Percentiles rank a stretch among this genome's conserved stretches.
These are phyloP conservation scores for Ophiocordyceps camponoti-leonardi DNA, from an alignment of 2,329 filamentous ascomycete genomes.

Conservation along the genomic window DNA sequence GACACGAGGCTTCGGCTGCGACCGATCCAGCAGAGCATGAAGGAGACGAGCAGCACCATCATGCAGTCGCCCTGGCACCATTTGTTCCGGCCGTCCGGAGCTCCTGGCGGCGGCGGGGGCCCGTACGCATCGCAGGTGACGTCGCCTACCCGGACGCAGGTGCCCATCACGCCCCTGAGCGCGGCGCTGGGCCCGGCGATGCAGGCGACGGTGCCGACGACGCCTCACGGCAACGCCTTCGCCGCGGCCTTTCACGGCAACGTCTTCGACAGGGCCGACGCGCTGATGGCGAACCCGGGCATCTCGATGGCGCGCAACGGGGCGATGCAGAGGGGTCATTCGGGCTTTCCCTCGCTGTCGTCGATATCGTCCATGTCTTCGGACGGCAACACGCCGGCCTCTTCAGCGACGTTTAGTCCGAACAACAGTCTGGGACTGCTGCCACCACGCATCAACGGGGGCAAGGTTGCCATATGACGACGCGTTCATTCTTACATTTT, in stretches of 20 bases:
- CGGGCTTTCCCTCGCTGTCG: slow-evolving; percentile 20
- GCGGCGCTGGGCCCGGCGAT: slow-evolving; percentile 79
- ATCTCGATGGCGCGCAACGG: slow-evolving; percentile 38
- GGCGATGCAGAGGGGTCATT: slow-evolving; percentile 24
- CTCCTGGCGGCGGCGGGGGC: slow-evolving; percentile 5
- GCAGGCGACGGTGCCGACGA: slow-evolving; percentile 72
- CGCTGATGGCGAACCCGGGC: slow-evolving; percentile 39
- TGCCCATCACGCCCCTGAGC: slow-evolving; percentile 74
- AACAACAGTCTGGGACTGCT: slow-evolving; percentile 14
- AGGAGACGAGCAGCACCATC: slow-evolving; percentile 63
- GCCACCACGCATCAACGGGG: slow-evolving; percentile 19
- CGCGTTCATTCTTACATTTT: slow-evolving; percentile 1
- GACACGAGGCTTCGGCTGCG: slow-evolving; percentile 61
- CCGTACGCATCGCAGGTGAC: slow-evolving; percentile 9
- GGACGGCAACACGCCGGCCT: slow-evolving; percentile 16
- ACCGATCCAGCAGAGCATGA: slow-evolving; percentile 67
- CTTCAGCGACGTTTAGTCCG: slow-evolving; percentile 13
- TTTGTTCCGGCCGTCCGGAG: slow-evolving; percentile 11
- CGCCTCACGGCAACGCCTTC: slow-evolving; percentile 41
- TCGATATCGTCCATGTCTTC: slow-evolving; percentile 24
- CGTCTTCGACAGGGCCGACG: slow-evolving; percentile 43
- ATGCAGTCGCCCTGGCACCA: slow-evolving; percentile 40
- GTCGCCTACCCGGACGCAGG: slow-evolving; percentile 11
- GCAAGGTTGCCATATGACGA: slow-evolving; percentile 20
- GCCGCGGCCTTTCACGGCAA: slow-evolving; percentile 35